phyloP scores from a whole-genome alignment of 2,329 filamentous ascomycete genomes.

The Clarireedia monteithiana region DNA sequence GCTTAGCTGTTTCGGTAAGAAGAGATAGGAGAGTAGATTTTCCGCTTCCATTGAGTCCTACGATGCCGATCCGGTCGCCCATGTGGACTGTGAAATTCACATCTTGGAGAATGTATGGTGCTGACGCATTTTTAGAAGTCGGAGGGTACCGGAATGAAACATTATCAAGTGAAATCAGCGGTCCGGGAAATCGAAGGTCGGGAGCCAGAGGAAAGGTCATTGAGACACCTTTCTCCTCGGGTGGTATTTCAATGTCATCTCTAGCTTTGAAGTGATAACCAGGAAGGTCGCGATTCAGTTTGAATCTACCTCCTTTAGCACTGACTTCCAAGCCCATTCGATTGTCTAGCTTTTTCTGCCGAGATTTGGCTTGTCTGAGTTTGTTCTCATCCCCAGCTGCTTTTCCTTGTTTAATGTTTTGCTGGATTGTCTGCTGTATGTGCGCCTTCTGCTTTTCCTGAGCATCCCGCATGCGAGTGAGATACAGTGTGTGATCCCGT shows the following conservation, averaged over 20 bases:
- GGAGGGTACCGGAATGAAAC: constrained; percentile 56
- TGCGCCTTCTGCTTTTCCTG: constrained; percentile 75
- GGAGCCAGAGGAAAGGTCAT: constrained; percentile 54
- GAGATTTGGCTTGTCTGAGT: constrained; percentile 73
- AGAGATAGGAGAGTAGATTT: constrained; percentile 73
- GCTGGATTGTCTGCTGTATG: constrained; percentile 68
- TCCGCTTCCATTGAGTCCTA: constrained; percentile 73
- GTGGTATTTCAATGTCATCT: constrained; percentile 64
- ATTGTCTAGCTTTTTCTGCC: constrained; percentile 79
- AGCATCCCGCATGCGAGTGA: constrained; percentile 71
- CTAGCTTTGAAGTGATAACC: constrained; percentile 54
- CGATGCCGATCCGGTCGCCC: constrained; percentile 66
- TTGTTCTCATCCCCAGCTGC: constrained; percentile 78
- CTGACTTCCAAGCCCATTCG: constrained; percentile 70
- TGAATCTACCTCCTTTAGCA: constrained; percentile 67
- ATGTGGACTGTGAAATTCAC: constrained; percentile 62
- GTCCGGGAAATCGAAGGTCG: constrained; percentile 67
- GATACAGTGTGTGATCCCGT: constrained; percentile 58
- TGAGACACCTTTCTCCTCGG: constrained; percentile 49
- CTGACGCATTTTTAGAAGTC: constrained; percentile 18
- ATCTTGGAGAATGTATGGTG: constrained; percentile 47
- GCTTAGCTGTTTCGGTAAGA: constrained; percentile 51
- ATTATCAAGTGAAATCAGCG: constrained; percentile 64
- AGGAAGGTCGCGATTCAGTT: constrained; percentile 64
- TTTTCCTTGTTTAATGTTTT: constrained; percentile 68